phyloP scores from a whole-genome alignment of 441 rosid species.

The Aquilaria agallochum region DNA sequence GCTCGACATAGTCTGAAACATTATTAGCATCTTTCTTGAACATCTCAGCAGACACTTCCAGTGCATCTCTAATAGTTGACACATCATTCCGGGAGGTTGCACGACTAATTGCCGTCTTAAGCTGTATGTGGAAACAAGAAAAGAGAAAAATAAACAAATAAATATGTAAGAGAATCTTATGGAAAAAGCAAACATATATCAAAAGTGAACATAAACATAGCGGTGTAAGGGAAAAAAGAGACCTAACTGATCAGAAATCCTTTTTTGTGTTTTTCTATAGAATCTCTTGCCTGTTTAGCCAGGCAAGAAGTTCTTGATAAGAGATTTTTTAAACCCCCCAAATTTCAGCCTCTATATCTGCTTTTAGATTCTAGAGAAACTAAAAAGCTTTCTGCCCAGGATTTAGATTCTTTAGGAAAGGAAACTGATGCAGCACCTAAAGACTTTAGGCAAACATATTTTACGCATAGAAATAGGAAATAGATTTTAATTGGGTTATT shows the following conservation, averaged over 20 bases:
- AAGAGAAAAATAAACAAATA: constrained; percentile 5
- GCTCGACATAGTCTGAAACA: constrained; percentile 91
- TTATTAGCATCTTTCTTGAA: constrained; percentile 86
- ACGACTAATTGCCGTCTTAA: constrained; percentile 89
- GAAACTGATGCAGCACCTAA: too few species aligned
- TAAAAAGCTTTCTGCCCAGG: too few species aligned
- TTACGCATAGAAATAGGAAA: too few species aligned
- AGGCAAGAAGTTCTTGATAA: too few species aligned
- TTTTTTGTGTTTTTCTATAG: too few species aligned
- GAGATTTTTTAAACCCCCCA: too few species aligned
- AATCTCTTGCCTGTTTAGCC: too few species aligned
- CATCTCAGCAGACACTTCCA: constrained; percentile 99
- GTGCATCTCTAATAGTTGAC: constrained; percentile 84
- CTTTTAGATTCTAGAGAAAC: too few species aligned
- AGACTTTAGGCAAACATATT: too few species aligned
- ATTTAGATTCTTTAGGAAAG: too few species aligned
- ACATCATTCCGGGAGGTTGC: constrained; percentile 96
- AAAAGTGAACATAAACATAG: neutral
- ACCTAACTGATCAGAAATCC: neutral
- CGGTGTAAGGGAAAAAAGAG: neutral
- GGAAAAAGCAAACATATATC: neutral
- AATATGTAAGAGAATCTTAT: neutral
- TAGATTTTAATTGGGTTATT: too few species aligned
- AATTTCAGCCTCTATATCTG: too few species aligned
- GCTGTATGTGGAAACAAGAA: constrained; percentile 39